Evolutionary conservation across 1,284 basidiomycete species (phyloP), one percentile per base, ranked within the genome.

Genomic region (Apiotrichum veenhuisii): DNA sequence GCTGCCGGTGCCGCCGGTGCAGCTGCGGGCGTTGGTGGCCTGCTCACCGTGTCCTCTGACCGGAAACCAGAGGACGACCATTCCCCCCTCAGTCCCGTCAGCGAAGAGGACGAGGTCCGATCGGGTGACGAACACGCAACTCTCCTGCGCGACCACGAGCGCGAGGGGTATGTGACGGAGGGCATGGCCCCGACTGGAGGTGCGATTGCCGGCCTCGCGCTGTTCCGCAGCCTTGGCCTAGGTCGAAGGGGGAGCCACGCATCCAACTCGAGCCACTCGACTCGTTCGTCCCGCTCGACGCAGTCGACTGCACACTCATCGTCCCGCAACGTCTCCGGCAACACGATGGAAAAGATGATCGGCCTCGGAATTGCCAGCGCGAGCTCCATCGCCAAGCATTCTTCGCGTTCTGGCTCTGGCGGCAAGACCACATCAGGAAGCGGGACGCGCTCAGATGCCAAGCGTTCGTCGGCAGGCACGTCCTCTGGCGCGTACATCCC

Each of bases 261-360:
- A 5, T 30, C 30, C 30, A 2, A n/a, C n/a, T n/a, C n/a, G n/a
- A n/a, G n/a, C n/a, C n/a, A n/a, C n/a, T 46, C 50, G 11, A 40
- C 47, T 12, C 20, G 42, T 2, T 36, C 43, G 9, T 53, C 54
- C 17, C 18, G 52, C 38, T 43, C 33, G 3, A 33, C 15, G 11
- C n/a, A n/a, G 5, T 46, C 44, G 23, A 25, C 44, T 11, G 14
- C 36, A 10, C 23, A 26, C 22, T 52, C 56, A 20, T 43, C 40
- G 7, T 25, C 27, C 17, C 60, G 60, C 22, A 62, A 58, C 41
- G 57, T 62, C 8, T 58, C 56, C 36, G 60, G 54, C 1, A 62
- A 58, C 56, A 62, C 60, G 15, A 58, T 62, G 48, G 60, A 62
- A 45, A 55, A 50, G 27, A 53, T 54, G 47, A 40, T 62, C 26